Percentiles rank a stretch among this genome's conserved stretches.
Evolutionary conservation across 1,284 basidiomycete species (phyloP).

Genomic region (Acaromyces ingoldii): DNA sequence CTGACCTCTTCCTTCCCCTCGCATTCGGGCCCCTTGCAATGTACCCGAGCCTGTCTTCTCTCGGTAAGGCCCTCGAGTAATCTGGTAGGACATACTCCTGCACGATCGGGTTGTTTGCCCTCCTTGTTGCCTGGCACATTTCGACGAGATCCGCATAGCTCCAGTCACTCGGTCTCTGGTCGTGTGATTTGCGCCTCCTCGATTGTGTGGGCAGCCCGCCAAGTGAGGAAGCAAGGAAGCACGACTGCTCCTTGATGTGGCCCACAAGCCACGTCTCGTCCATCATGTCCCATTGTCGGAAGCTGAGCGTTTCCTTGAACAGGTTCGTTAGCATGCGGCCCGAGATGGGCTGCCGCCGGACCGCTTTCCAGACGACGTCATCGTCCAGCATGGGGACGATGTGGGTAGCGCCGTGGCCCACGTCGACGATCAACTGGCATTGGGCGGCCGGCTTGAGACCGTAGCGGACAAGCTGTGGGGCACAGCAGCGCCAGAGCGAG

Average conservation of each 20-base stretch:
- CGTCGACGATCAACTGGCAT: slow-evolving; percentile 76
- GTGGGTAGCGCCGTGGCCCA: slow-evolving; percentile 88
- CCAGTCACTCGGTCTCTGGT: slow-evolving; percentile 59
- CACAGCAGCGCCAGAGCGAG: slow-evolving; percentile 63
- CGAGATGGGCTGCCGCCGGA: slow-evolving; percentile 75
- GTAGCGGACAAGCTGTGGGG: slow-evolving; percentile 3
- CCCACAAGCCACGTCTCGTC: slow-evolving; percentile 90
- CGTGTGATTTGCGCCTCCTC: background rate
- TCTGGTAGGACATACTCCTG: slow-evolving; percentile 87
- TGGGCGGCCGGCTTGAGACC: slow-evolving; percentile 52
- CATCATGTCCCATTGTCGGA: slow-evolving; percentile 96
- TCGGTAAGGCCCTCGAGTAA: slow-evolving; percentile 58
- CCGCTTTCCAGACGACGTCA: slow-evolving; percentile 45
- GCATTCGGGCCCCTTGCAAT: no score
- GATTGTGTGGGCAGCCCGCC: slow-evolving; percentile 4
- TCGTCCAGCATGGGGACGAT: slow-evolving; percentile 76
- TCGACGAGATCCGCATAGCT: slow-evolving; percentile 56
- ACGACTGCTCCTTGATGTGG: slow-evolving; percentile 78
- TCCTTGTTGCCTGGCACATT: slow-evolving; percentile 64
- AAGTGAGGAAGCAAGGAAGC: slow-evolving; percentile 61
- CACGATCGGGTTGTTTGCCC: slow-evolving; percentile 61
- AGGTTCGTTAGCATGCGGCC: slow-evolving; percentile 92
- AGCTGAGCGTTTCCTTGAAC: slow-evolving; percentile 85
- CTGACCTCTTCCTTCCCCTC: no score
- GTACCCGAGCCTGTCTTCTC: background rate